Conservation (phyloP, 2,329 filamentous ascomycete species). For the Tolypocladium sp. region DNA sequence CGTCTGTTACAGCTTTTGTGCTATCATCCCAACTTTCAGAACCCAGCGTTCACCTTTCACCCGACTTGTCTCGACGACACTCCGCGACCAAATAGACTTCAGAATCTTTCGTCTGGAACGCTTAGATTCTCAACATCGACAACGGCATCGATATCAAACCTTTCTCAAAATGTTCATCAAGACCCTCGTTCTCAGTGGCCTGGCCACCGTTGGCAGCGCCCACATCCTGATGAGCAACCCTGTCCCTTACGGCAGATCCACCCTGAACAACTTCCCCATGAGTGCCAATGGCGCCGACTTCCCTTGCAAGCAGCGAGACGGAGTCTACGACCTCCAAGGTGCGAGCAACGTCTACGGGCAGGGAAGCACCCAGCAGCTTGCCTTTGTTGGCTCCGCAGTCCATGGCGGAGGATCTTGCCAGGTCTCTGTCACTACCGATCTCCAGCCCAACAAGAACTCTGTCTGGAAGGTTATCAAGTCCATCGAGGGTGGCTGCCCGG, state of each 20-base stretch:
- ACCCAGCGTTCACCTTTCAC: not conserved
- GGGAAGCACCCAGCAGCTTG: slow-evolving; percentile 35
- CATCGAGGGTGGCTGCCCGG: slow-evolving; percentile 77
- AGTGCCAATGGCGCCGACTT: slow-evolving; percentile 53
- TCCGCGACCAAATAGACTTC: slow-evolving; percentile 5
- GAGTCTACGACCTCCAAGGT: slow-evolving; percentile 33
- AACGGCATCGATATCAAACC: slow-evolving; percentile 1
- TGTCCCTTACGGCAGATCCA: slow-evolving; percentile 42
- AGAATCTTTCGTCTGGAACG: slow-evolving; percentile 23
- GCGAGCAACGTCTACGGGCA: slow-evolving; percentile 48
- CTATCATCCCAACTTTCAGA: not conserved
- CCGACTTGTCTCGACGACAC: slow-evolving; percentile 14
- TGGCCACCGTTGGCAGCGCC: slow-evolving; percentile 53
- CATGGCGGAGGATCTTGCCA: slow-evolving; percentile 95
- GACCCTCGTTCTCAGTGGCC: slow-evolving; percentile 40
- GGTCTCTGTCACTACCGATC: slow-evolving; percentile 73
- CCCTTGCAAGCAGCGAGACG: slow-evolving; percentile 66
- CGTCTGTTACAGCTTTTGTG: not conserved
- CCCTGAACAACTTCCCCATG: slow-evolving; percentile 55
- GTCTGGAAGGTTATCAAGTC: slow-evolving; percentile 87
- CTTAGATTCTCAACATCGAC: slow-evolving; percentile 8
- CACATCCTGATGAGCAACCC: slow-evolving; percentile 72
- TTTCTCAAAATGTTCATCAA: slow-evolving; percentile 39
- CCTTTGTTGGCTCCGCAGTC: slow-evolving; percentile 62
- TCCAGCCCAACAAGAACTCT: slow-evolving; percentile 52